Evolutionary conservation across 768 basidiomycete genomes (phyloP), one percentile per base, ranked within the genome.

Genomic region (Lenzites betulinus): DNA sequence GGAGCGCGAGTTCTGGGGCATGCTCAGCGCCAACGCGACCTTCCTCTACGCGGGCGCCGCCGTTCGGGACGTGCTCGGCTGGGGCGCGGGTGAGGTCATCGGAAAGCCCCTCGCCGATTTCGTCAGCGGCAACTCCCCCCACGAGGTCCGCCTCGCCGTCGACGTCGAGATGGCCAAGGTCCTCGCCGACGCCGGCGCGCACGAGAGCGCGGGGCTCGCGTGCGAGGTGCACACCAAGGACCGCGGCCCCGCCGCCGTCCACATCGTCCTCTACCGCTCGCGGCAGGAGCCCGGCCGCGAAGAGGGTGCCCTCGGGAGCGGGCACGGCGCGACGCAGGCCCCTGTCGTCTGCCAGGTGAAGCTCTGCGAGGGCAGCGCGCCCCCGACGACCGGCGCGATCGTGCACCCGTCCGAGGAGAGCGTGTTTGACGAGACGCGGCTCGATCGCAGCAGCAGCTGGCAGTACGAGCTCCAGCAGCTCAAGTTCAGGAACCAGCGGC

Each of bases 381-480:
- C 58, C 33, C 61, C 64, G 36, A 3, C 39, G 54, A 58, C 55
- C 5, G 25, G 33, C 5, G 20, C 65, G 12, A 28, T 65, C 48
- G 60, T 53, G 30, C 71, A 67, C 41, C 26, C 68, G 1, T 25
- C 46, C 9, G 39, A 11, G 7, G 68, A 74, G 60, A 79, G 91
- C 64, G 71, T 93, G 18, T 93, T 93, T 62, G 85, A 84, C 41
- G 90, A 92, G 70, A 79, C 95, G 15, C 85, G 89, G 43, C 80
- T 82, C 0, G 72, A 75, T 15, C 77, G 88, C 5, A 87, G 83
- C 12, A 88, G 88, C 33, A 93, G 91, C 64, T 97, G 95, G 94
- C 94, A 96, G 76, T 96, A 93, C 66, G 92, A 94, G 75, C 78
- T 95, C 49, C 89, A 93, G 74, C 91, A 94, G 72, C 78, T 95